Conservation (phyloP, 305 asterid species). For the Euphrasia arctica region DNA sequence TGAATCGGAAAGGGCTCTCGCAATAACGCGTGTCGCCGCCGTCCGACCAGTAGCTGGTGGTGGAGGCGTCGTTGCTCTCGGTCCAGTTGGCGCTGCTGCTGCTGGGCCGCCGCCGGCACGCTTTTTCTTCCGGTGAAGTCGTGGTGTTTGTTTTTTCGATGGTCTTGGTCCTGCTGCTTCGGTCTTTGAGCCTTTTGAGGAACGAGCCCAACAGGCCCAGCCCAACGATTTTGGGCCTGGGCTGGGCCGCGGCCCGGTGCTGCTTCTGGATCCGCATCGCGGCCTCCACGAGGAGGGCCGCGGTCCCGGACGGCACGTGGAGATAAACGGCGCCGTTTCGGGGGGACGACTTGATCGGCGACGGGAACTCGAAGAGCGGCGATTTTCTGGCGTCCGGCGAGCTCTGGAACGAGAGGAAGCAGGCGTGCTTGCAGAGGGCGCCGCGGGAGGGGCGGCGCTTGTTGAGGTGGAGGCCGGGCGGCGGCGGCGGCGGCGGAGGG, state of each 20-base stretch:
- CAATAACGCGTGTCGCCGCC: conserved; percentile 40
- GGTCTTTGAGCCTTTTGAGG: conserved; percentile 54
- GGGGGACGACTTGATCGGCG: conserved; percentile 49
- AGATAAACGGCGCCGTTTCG: conserved; percentile 40
- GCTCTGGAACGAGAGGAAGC: conserved; percentile 56
- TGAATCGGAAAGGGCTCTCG: conserved; percentile 62
- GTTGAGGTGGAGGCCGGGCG: conserved; percentile 31
- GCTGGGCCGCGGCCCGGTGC: conserved; percentile 32
- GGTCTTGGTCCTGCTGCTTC: conserved; percentile 41
- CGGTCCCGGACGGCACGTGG: conserved; percentile 65
- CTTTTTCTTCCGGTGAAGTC: conserved; percentile 21
- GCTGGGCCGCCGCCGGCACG: conserved; percentile 46
- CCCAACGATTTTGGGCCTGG: conserved; percentile 34
- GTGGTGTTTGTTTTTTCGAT: conserved; percentile 26
- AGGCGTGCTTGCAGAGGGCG: conserved; percentile 49
- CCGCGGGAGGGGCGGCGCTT: conserved; percentile 28
- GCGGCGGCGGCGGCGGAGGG: background rate
- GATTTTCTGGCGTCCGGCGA: conserved; percentile 63
- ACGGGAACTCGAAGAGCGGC: conserved; percentile 41
- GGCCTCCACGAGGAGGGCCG: conserved; percentile 70
- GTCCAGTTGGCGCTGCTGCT: conserved; percentile 51
- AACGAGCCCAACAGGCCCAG: conserved; percentile 61
- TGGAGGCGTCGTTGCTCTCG: conserved; percentile 52
- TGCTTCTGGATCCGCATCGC: conserved; percentile 66
- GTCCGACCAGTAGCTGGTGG: conserved; percentile 41